phyloP scores from a whole-genome alignment of 148 eudicot genomes.

The Rhododendron vialii region DNA sequence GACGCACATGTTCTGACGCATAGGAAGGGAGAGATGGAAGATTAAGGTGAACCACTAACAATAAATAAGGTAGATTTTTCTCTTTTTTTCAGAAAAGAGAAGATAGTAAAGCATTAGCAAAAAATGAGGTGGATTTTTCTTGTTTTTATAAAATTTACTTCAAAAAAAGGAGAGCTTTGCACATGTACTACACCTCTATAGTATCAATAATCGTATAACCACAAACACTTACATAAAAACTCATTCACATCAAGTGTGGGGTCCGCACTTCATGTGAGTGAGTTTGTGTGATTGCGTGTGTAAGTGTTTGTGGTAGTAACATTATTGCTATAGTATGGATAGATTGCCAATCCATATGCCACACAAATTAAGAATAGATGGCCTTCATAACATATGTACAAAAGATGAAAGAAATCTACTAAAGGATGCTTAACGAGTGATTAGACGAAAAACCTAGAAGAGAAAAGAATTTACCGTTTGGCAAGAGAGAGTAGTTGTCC shows the following conservation, averaged over 20 bases:
- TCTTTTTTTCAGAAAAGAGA: neutral
- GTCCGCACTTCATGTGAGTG: too few species aligned
- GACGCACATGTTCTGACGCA: too few species aligned
- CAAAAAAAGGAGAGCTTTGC: neutral
- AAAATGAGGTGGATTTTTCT: neutral
- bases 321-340: neutral
- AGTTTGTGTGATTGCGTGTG: too few species aligned
- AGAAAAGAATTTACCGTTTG: conserved; percentile 47
- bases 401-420: neutral
- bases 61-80: neutral
- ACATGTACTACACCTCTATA: neutral
- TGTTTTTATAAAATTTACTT: neutral
- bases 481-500: conserved; percentile 70
- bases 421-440: conserved; percentile 1
- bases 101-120: neutral
- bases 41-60: neutral
- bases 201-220: neutral
- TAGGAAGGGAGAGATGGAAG: neutral
- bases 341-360: neutral
- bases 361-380: neutral
- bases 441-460: neutral
- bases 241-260: too few species aligned
- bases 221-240: too few species aligned
- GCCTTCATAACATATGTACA: neutral
- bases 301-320: too few species aligned